Evolutionary conservation across 2,329 filamentous ascomycete species (phyloP).

Genomic region (Diaporthe capsici): DNA sequence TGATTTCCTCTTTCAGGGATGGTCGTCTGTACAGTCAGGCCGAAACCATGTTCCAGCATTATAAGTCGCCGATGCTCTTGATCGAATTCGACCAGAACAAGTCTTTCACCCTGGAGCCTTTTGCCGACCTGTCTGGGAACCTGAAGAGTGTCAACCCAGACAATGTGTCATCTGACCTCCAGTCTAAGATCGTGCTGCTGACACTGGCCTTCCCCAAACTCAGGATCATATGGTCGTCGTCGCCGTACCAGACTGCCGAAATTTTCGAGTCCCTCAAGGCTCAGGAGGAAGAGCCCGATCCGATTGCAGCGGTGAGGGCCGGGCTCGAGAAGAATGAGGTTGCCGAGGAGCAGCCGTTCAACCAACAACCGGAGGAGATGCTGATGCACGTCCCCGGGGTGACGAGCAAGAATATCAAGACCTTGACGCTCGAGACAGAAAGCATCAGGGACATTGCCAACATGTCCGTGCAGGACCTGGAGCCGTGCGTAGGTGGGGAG

Average conservation of each 20-base stretch:
- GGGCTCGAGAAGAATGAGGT: constrained; percentile 78
- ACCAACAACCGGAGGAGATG: constrained; percentile 92
- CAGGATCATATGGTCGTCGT: constrained; percentile 93
- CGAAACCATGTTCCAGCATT: constrained; percentile 95
- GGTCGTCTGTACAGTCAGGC: constrained; percentile 93
- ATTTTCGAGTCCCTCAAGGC: constrained; percentile 96
- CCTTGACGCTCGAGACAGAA: constrained; percentile 79
- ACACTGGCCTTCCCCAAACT: constrained; percentile 92
- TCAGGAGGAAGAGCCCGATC: constrained; percentile 90
- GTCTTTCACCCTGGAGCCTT: constrained; percentile 91
- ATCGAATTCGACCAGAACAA: constrained; percentile 99
- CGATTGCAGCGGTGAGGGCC: constrained; percentile 85
- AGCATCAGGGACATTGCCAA: constrained; percentile 89
- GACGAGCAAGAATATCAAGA: constrained; percentile 81
- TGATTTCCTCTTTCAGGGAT: constrained; percentile 92
- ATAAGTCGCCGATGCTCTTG: constrained; percentile 89
- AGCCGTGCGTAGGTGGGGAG: constrained; percentile 81
- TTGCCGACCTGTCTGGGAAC: constrained; percentile 76
- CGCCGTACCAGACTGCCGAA: constrained; percentile 95
- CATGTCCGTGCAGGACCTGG: constrained; percentile 81
- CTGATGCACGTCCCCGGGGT: constrained; percentile 87
- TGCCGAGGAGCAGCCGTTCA: constrained; percentile 80
- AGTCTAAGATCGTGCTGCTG: constrained; percentile 91
- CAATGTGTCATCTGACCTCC: constrained; percentile 78
- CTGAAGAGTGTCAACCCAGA: constrained; percentile 74